These are phyloP conservation scores for Takashimella tepidaria DNA, from an alignment of 1,284 basidiomycete genomes.

Conservation along the genomic window DNA sequence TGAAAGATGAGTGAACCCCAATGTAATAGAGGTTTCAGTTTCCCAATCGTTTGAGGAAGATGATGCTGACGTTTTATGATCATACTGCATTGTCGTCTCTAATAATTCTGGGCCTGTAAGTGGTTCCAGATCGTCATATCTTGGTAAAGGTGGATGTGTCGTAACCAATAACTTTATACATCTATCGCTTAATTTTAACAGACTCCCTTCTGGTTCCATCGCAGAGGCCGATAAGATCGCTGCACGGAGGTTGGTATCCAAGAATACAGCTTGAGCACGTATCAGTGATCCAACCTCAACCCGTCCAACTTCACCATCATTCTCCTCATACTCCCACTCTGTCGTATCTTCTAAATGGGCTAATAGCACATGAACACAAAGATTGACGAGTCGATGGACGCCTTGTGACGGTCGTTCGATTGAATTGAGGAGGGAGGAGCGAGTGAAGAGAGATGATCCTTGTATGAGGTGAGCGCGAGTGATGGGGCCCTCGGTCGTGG, in stretches of 20 bases:
- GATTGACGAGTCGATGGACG: not conserved
- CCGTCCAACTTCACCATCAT: not conserved
- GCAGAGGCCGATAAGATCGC: not conserved
- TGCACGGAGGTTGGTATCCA: not conserved
- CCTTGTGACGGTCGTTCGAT: slow-evolving; percentile 1
- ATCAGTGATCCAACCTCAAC: not conserved
- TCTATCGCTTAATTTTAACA: not conserved
- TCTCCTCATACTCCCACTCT: not conserved
- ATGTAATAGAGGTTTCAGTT: not conserved
- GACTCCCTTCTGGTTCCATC: not conserved
- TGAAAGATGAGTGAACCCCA: not conserved
- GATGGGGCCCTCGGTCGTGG: not conserved
- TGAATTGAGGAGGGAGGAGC: not conserved
- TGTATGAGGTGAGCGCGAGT: not conserved
- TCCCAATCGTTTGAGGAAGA: not conserved
- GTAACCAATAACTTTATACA: not conserved
- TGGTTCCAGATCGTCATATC: not conserved
- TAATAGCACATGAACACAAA: not conserved
- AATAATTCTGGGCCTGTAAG: not conserved
- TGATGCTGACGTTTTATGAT: not conserved
- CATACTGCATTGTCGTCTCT: not conserved
- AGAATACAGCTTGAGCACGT: not conserved
- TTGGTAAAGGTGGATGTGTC: not conserved
- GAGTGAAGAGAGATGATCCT: not conserved
- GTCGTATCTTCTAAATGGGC: not conserved